Percentiles rank a stretch among this genome's conserved stretches.
phyloP scores from a whole-genome alignment of 805 yeast genomes.

The Danielia reshetovae region DNA sequence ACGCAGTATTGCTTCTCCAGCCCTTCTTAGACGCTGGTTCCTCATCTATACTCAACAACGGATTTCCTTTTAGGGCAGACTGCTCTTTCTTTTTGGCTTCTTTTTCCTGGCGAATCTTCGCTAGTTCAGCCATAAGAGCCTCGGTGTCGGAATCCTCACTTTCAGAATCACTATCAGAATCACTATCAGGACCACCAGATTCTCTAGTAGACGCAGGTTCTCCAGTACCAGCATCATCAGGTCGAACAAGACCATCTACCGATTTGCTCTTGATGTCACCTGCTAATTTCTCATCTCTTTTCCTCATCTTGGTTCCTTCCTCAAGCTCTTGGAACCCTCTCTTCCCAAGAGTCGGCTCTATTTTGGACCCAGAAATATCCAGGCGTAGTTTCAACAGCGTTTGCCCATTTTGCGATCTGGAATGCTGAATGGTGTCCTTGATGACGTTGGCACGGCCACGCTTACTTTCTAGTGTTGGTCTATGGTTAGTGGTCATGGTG shows the following conservation, averaged over 20 bases:
- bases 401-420: slow-evolving; percentile 31
- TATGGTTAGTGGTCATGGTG: slow-evolving; percentile 39
- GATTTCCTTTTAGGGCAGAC: background rate
- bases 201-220: background rate
- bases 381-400: slow-evolving; percentile 28
- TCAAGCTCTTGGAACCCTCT: slow-evolving; percentile 24
- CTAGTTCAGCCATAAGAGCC: slow-evolving; percentile 19
- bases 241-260: too few relatives aligned
- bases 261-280: too few relatives aligned
- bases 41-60: background rate
- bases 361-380: slow-evolving; percentile 18
- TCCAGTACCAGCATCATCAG: too few relatives aligned
- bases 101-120: slow-evolving; percentile 13
- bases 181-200: background rate
- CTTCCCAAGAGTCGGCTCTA: slow-evolving; percentile 15
- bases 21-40: slow-evolving; percentile 16
- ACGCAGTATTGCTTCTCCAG: slow-evolving; percentile 29
- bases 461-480: slow-evolving; percentile 41
- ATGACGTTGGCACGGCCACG: slow-evolving; percentile 30
- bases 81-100: slow-evolving; percentile 5
- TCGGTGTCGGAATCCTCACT: slow-evolving; percentile 13
- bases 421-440: slow-evolving; percentile 32
- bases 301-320: slow-evolving; percentile 7
- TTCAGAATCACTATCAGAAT: background rate
- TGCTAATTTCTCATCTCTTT: background rate